Percentiles rank a stretch among this genome's conserved stretches.
Evolutionary conservation across 768 basidiomycete species (phyloP).

Genomic region (Porphyrellus cyaneotinctus): DNA sequence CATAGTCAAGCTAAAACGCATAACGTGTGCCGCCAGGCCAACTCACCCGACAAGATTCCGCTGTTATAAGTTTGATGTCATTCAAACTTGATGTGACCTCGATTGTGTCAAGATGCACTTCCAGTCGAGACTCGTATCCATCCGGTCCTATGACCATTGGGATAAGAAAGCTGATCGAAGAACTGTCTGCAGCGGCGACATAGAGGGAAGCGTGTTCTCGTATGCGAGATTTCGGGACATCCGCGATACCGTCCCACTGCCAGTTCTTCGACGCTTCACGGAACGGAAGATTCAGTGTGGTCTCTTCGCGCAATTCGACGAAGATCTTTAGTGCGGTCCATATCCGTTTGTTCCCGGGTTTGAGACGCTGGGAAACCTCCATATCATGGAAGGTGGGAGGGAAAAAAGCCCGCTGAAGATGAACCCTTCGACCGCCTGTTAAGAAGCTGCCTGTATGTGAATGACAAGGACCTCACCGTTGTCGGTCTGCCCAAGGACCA

Average conservation of each 20-base stretch:
- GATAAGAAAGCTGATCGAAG: constrained; percentile 80
- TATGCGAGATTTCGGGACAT: constrained; percentile 47
- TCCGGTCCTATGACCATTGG: constrained; percentile 70
- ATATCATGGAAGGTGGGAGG: constrained; percentile 71
- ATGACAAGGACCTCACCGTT: constrained; percentile 49
- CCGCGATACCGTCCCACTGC: constrained; percentile 75
- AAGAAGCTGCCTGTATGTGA: neutral
- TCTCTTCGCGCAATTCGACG: constrained; percentile 73
- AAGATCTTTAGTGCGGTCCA: constrained; percentile 82
- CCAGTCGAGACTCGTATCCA: constrained; percentile 78
- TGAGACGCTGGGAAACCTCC: constrained; percentile 52
- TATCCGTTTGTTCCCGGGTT: constrained; percentile 73
- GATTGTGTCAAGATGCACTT: constrained; percentile 80
- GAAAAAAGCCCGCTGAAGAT: constrained; percentile 80
- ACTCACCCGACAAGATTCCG: constrained; percentile 73
- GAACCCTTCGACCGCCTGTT: constrained; percentile 41
- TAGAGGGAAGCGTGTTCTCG: constrained; percentile 72
- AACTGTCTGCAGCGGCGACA: constrained; percentile 70
- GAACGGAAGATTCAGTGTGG: constrained; percentile 81
- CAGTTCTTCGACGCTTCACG: constrained; percentile 95
- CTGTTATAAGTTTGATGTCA: constrained; percentile 71
- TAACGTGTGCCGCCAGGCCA: constrained; percentile 10
- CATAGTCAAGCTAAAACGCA: constrained; percentile 2
- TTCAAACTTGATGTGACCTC: constrained; percentile 82
- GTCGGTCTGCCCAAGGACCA: constrained; percentile 96